Conservation (phyloP, 306 rosid genomes). For the Cicer arietinum region DNA sequence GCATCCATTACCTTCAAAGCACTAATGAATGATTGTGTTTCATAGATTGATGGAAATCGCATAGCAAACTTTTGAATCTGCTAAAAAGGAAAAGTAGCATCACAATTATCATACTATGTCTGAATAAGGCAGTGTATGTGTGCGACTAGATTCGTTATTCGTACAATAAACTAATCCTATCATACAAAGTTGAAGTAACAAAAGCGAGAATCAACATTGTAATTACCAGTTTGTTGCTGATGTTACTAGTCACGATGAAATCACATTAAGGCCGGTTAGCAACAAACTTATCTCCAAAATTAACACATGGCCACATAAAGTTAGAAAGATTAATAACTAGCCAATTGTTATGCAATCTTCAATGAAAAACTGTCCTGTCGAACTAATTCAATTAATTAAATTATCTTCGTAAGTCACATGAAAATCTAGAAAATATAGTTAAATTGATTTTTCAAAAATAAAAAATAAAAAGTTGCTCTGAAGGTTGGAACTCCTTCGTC, state of each 20-base stretch:
- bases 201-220: background rate
- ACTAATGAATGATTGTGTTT: conserved; percentile 62
- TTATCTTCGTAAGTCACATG: background rate
- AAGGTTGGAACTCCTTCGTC: background rate
- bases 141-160: background rate
- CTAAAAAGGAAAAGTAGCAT: conserved; percentile 23
- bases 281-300: conserved; percentile 8
- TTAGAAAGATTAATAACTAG: conserved; percentile 2
- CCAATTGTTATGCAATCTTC: conserved; percentile 5
- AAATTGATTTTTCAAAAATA: background rate
- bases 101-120: background rate
- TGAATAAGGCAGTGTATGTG: background rate
- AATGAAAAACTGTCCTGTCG: background rate
- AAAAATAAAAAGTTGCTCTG: background rate
- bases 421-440: conserved; percentile 9
- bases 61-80: conserved; percentile 87
- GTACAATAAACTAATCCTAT: conserved; percentile 10
- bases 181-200: background rate
- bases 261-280: background rate
- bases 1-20: conserved; percentile 60
- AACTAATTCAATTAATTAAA: background rate
- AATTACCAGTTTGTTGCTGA: background rate
- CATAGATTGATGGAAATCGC: conserved; percentile 65
- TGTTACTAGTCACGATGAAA: background rate
- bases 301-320: background rate